phyloP scores from a whole-genome alignment of 1,284 basidiomycete genomes.

The Phenoliferia sp. region DNA sequence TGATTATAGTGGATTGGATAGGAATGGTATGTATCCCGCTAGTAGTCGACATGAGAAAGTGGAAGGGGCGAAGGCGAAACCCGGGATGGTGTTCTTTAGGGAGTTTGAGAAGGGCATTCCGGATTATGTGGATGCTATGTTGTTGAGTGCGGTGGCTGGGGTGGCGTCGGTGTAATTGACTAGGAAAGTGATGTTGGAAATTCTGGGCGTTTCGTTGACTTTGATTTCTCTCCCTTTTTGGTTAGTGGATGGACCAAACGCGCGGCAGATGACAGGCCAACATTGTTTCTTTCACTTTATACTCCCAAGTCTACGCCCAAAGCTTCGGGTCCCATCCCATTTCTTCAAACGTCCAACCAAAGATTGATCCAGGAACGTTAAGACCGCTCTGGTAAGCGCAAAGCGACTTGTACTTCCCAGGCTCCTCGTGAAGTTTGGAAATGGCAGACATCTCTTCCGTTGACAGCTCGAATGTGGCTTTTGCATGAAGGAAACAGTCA shows the following conservation, averaged over 20 bases:
- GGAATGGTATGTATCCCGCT: constrained; percentile 35
- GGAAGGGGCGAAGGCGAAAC: constrained; percentile 4
- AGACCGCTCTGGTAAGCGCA: not conserved
- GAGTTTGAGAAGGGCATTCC: constrained; percentile 26
- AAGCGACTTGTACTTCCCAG: not conserved
- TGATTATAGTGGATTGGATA: constrained; percentile 65
- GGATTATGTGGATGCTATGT: constrained; percentile 35
- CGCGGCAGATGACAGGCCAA: no score
- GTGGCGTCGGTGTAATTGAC: no score
- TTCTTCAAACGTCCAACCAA: not conserved
- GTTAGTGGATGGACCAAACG: no score
- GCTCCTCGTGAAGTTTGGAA: not conserved
- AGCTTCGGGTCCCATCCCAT: constrained; percentile 1
- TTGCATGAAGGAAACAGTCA: not conserved
- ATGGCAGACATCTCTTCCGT: not conserved
- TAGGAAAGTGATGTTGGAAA: no score
- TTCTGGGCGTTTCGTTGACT: no score
- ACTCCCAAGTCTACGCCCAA: not conserved
- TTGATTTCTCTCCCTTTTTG: no score
- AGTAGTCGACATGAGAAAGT: not conserved
- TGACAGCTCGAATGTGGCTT: not conserved
- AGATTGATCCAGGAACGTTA: not conserved
- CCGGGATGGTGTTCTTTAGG: constrained; percentile 35
- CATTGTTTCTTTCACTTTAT: no score
- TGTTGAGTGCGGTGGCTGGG: constrained; percentile 29